Conservation (phyloP, 805 yeast species). For the Saccharomycopsis selenospora region DNA sequence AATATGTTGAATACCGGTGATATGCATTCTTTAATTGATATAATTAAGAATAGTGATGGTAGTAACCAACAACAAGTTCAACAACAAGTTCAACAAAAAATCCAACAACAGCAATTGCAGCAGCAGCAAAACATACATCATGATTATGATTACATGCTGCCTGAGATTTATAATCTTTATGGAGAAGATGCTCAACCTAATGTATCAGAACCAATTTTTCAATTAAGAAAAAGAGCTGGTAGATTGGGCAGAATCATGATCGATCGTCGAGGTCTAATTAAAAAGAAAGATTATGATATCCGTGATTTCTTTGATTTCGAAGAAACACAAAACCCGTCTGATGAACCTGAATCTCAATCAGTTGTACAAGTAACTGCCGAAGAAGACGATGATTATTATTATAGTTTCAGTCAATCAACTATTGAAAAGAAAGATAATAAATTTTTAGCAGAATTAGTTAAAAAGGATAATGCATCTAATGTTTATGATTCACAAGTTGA, state of each 20-base stretch:
- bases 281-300: conserved; percentile 28
- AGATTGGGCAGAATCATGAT: conserved; percentile 62
- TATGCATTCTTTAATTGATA: conserved; percentile 40
- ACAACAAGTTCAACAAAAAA: not conserved
- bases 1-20: conserved; percentile 33
- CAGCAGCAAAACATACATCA: not conserved
- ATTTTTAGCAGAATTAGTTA: conserved; percentile 4
- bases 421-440: conserved; percentile 23
- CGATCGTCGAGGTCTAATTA: conserved; percentile 59
- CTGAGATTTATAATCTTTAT: conserved; percentile 33
- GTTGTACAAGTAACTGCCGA: conserved; percentile 23
- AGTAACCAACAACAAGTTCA: conserved; percentile 17
- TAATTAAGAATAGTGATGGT: conserved; percentile 33
- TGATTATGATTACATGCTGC: conserved; percentile 11
- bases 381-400: conserved; percentile 25
- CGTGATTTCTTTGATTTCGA: conserved; percentile 33
- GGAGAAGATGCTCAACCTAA: conserved; percentile 21
- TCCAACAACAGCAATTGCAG: not conserved
- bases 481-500: conserved; percentile 45
- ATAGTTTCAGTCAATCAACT: conserved; percentile 19
- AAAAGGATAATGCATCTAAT: conserved; percentile 27
- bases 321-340: conserved; percentile 21
- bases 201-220: conserved; percentile 37
- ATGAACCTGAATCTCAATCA: conserved; percentile 23
- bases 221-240: conserved; percentile 69